Base-by-base conservation (phyloP, 208 protist genomes). In the Porcisia hertigi region DNA sequence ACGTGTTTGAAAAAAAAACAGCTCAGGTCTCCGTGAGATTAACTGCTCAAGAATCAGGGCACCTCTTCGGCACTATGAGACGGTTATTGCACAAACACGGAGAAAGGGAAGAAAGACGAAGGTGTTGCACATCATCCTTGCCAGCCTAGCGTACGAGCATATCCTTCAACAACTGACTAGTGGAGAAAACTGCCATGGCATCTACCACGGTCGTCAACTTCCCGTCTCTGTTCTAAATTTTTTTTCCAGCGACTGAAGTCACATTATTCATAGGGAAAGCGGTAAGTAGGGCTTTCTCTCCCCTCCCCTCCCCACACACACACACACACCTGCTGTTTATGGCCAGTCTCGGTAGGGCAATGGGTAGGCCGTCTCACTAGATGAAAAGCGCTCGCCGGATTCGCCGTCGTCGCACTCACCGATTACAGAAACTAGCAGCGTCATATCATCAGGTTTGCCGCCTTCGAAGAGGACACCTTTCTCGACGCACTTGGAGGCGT, bases 401-500 rank as follows among this genome's bases (percentile, higher is more conserved):
- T 76, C 41, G 39, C 59, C 80, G 63, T 89, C 86, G 65, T 84
- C 83, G 52, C 86, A 82, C 52, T 86, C 76, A 47, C 83, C 88
- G n/a, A 94, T 84, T 8, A 94, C 72, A 43, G 88, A 86, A 3
- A 81, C 69, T 0, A 94, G 70, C 70, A 92, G 73, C 55, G 90
- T 92, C 79, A 94, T 94, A 76, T 94, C 90, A 55, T 94, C 90
- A 14, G 83, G 88, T 71, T 92, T 94, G 18, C 90, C 90, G n/a
- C 90, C 90, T 57, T 92, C 86, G 76, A 87, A 94, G 23, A 89
- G 81, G 12, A 81, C 86, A 3, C 90, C 90, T 3, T 81, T 64
- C 55, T 90, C 90, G 20, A 94, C 88, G 63, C 85, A 89, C 69
- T 89, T 87, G 34, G 72, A 69, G 18, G 90, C 86, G 78, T 94